A percentile compares a stretch with the other conserved stretches of the same genome.
Evolutionary conservation across 2,329 filamentous ascomycete species (phyloP).

Genomic region (Microascus cirrosus): DNA sequence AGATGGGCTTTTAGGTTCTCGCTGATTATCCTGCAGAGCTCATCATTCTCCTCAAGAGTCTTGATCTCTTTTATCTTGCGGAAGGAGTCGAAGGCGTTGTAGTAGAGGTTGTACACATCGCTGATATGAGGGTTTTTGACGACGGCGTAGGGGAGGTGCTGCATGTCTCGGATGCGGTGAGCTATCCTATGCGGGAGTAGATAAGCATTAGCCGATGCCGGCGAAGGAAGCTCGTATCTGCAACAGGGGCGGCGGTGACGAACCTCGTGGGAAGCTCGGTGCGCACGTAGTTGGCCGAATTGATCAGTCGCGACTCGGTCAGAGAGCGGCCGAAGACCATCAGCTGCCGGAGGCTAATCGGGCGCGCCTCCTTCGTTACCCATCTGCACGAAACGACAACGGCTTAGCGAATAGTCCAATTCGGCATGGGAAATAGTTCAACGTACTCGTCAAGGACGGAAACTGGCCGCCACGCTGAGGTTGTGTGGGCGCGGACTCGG

Average conservation of each 20-base stretch:
- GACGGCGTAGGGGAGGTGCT: conserved; percentile 88
- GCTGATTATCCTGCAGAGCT: conserved; percentile 69
- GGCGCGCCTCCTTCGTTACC: conserved; percentile 83
- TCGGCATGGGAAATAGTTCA: not conserved
- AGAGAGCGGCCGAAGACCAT: conserved; percentile 95
- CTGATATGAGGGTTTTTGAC: conserved; percentile 92
- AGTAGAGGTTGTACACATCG: conserved; percentile 94
- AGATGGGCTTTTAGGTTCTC: conserved; percentile 78
- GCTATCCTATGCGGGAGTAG: conserved; percentile 53
- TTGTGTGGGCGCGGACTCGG: not conserved
- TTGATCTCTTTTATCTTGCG: conserved; percentile 76
- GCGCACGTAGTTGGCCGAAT: conserved; percentile 94
- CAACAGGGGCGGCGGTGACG: conserved; percentile 9
- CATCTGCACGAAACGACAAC: conserved; percentile 45
- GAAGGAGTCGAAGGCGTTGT: conserved; percentile 87
- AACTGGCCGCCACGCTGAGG: conserved; percentile 47
- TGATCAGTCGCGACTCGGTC: conserved; percentile 79
- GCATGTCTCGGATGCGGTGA: conserved; percentile 93
- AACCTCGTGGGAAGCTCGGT: conserved; percentile 83
- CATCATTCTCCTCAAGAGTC: conserved; percentile 80
- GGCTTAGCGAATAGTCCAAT: not conserved
- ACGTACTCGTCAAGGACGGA: conserved; percentile 54
- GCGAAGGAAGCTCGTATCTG: not conserved
- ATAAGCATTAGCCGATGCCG: not conserved
- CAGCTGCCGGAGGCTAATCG: conserved; percentile 92